Conservation (phyloP, 2,329 filamentous ascomycete genomes). For the Cryphonectria radicalis region DNA sequence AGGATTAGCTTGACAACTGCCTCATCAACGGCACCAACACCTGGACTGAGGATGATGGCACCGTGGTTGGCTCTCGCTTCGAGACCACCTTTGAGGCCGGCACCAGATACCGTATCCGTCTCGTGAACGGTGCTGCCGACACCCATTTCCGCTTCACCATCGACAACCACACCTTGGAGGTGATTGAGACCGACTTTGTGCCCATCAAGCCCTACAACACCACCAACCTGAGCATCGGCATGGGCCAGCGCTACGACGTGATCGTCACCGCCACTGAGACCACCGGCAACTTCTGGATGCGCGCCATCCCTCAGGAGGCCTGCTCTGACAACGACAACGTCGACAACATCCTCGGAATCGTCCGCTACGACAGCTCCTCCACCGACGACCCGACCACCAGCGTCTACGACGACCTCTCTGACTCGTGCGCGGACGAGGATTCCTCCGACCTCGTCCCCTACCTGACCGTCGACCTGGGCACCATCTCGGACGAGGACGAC, state of each 20-base stretch:
- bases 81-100: slow-evolving; percentile 7
- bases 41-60: slow-evolving; percentile 7
- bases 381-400: slow-evolving; percentile 19
- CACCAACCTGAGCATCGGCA: slow-evolving; percentile 11
- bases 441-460: slow-evolving; percentile 22
- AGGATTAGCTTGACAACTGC: slow-evolving; percentile 3
- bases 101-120: slow-evolving; percentile 6
- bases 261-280: slow-evolving; percentile 15
- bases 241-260: slow-evolving; percentile 21
- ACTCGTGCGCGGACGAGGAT: slow-evolving; percentile 24
- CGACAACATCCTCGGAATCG: slow-evolving; percentile 17
- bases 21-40: slow-evolving; percentile 28
- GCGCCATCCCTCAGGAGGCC: slow-evolving; percentile 17
- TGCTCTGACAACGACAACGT: slow-evolving; percentile 21
- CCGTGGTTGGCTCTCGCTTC: slow-evolving; percentile 8
- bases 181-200: slow-evolving; percentile 16
- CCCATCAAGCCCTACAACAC: slow-evolving; percentile 17
- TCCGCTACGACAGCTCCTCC: slow-evolving; percentile 19
- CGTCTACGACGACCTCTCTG: slow-evolving; percentile 13
- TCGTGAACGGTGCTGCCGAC: slow-evolving; percentile 19
- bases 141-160: slow-evolving; percentile 22
- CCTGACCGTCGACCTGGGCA: slow-evolving; percentile 16
- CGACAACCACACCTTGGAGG: slow-evolving; percentile 18
- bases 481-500: slow-evolving; percentile 2
- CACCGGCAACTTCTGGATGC: slow-evolving; percentile 20